Conservation (phyloP, 352 stramenopile species). For the Phytophthora sansomeana region DNA sequence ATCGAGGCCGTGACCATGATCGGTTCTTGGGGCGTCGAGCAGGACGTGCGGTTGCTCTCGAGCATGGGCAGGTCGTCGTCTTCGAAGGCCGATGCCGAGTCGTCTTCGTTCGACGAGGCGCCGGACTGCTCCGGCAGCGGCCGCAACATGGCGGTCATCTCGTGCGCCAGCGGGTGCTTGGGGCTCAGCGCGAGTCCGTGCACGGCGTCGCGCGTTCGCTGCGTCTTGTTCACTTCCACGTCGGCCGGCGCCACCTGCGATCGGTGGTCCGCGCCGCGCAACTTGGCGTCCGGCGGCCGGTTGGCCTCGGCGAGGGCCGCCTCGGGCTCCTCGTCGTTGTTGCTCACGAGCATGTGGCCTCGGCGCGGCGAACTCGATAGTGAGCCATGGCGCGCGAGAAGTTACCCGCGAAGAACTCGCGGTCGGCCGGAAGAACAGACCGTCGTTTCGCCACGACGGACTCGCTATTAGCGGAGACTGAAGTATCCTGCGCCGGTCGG, state of each 20-base stretch:
- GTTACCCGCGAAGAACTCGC: constrained; percentile 23
- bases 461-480: constrained; percentile 13
- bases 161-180: constrained; percentile 25
- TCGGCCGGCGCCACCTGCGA: constrained; percentile 3
- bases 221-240: neutral
- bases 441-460: constrained; percentile 21
- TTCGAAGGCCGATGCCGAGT: constrained; percentile 7
- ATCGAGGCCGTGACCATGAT: constrained; percentile 21
- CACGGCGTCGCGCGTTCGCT: constrained; percentile 5
- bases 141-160: constrained; percentile 26
- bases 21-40: constrained; percentile 10
- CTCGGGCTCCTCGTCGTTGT: constrained; percentile 37
- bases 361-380: constrained; percentile 31
- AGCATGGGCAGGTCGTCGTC: constrained; percentile 44
- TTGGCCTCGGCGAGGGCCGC: constrained; percentile 25
- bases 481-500: constrained; percentile 12
- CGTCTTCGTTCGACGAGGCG: constrained; percentile 35
- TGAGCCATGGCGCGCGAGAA: constrained; percentile 26
- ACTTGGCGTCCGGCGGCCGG: constrained; percentile 16
- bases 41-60: constrained; percentile 39
- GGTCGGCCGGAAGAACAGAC: constrained; percentile 26
- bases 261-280: neutral
- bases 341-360: constrained; percentile 38
- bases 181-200: constrained; percentile 23
- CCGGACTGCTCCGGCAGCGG: constrained; percentile 4